Base-by-base conservation (phyloP, 345 rosid genomes). In the Kernera saxatilis region DNA sequence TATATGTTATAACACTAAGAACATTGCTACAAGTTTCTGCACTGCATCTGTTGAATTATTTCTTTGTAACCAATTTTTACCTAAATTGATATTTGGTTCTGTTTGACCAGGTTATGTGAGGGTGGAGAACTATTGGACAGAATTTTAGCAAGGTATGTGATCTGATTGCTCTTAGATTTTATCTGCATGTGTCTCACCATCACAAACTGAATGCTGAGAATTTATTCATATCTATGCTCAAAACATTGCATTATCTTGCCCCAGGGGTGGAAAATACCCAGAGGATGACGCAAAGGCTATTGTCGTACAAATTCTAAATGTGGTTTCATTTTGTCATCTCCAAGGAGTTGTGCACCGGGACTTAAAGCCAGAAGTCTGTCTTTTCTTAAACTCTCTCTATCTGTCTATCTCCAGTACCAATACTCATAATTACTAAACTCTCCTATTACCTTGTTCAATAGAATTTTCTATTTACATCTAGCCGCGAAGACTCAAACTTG, bases 271-370 rank as follows among this genome's bases (percentile, higher is more conserved):
- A 57, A 84, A 81, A 72, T 90, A 90, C 61, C 70, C 87, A 9
- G 96, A 90, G 79, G 96, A 87, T 19, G 96, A 90, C 58, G 89
- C 96, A 37, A 90, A 86, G 77, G 87, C 81, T 45, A 86, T 86
- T 69, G 54, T 87, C 52, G 83, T 83, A 70, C 96, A 87, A 71
- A 87, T 90, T 69, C 82, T 90, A 43, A 80, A 78, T 53, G 89
- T 89, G 77, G 96, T 87, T 78, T 78, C 91, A 32, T 89, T 87
- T 83, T 89, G 96, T 79, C 96, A 90, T 83, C 89, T 90, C 67
- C 93, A 90, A 78, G 96, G 96, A n/a, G 91, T 90, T 45, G 93
- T 86, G 35, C 96, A 90, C 65, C 86, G 96, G 22, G 96, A 87
- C 78, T 77, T 90, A 41, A 90, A 90, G 76, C 96, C 96, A 27